Base-by-base conservation (phyloP, 768 basidiomycete genomes). In the Pleurotus djamor region DNA sequence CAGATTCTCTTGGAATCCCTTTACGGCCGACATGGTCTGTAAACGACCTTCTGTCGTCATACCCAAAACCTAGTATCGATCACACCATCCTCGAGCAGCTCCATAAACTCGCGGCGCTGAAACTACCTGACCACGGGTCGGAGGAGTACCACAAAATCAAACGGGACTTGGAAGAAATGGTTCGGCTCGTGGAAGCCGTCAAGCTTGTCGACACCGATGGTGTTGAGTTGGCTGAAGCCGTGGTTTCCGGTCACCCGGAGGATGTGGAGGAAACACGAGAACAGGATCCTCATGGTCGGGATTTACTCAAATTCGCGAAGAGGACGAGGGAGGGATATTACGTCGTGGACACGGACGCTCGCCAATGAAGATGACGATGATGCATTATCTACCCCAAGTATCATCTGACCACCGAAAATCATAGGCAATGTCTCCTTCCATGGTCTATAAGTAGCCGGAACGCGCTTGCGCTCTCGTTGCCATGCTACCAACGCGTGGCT, bases 161-260 rank as follows among this genome's bases (percentile, higher is more conserved):
- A 60, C 61, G 64, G 44, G 85, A 90, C 61, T 71, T 94, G 61
- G 87, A 88, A 63, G 86, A 87, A 56, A 81, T 94, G 52, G 76
- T 93, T 58, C 83, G 79, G 61, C 77, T 94, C 8, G 92, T 94
- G 12, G 91, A 94, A 66, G 92, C 92, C 3, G 91, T 93, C 55
- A 89, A 83, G 69, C 69, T 89, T 28, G 85, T 88, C 47, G 72
- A 76, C 66, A 77, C 80, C 10, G 59, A 67, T 5, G 72, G 67
- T n/a, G 71, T 79, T 12, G 50, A 64, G 28, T 65, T 74, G 5
- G 64, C 64, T 10, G 69, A 69, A 49, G 67, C 73, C 47, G 66
- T 34, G 21, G 45, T 48, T 35, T 43, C 50, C 12, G 48, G 21
- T n/a, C 16, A 52, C 32, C 55, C 59, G 14, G 61, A 62, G 45